Base-by-base conservation (phyloP, 306 rosid species). In the Quercus engelmannii region DNA sequence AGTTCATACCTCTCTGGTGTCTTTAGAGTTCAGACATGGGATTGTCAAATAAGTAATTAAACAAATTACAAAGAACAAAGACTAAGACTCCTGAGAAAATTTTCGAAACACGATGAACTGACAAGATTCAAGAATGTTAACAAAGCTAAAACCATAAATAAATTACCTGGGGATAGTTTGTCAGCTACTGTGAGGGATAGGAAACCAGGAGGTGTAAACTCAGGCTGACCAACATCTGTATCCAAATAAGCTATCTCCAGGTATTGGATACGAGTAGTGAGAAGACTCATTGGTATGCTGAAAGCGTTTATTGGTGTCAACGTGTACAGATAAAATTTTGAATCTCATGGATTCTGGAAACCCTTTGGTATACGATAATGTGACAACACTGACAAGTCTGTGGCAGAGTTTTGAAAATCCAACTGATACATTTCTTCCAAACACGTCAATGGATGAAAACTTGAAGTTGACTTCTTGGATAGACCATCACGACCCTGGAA, bases 141-240 rank as follows among this genome's bases (percentile, higher is more conserved):
- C 30, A 77, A 11, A 33, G 35, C 79, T 57, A 70, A 81, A 26
- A 82, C 46, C 55, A 43, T n/a, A 83, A 73, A 75, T n/a, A 41
- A 80, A 70, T 65, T 62, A 84, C 98, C 99, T 63, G 91, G 74
- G 74, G 90, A 90, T 23, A 75, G 76, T 81, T 81, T 75, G 68
- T 88, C 88, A 72, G 90, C 85, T 19, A 88, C 57, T 38, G 97
- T 88, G 26, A 95, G 88, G 67, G 97, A 95, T 2, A 95, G 69
- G 87, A 92, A 84, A 54, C 91, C 98, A 51, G 98, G 96, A 83
- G 97, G 92, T 73, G 96, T 90, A 73, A 95, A 95, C 91, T 89
- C 96, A 18, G 99, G 88, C 83, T 95, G 98, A 74, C 99, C 99
- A 41, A 92, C 98, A 84, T 94, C 97, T 20, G 97, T 90, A 80